Conservation (phyloP, 192 early-diverging fungal genomes). For the Linnemannia elongata region DNA sequence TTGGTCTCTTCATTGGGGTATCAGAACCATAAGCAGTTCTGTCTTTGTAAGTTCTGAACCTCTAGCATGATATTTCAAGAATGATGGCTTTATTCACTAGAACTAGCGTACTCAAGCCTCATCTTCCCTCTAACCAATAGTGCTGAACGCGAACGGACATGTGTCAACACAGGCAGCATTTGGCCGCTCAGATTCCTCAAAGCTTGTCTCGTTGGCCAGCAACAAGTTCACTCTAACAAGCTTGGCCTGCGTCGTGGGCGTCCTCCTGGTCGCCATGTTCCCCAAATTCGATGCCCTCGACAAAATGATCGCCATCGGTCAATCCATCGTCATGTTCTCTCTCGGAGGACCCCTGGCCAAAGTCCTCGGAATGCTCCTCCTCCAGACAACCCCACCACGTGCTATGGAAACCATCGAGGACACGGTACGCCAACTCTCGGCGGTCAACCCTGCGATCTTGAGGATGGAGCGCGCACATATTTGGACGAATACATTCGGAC, state of each 20-base stretch:
- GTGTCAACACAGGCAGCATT: slow-evolving; percentile 16
- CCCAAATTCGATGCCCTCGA: slow-evolving; percentile 55
- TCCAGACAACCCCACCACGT: slow-evolving; percentile 67
- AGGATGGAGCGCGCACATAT: slow-evolving; percentile 64
- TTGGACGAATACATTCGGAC: slow-evolving; percentile 69
- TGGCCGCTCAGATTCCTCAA: slow-evolving; percentile 15
- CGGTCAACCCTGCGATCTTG: slow-evolving; percentile 58
- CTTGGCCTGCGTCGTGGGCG: slow-evolving; percentile 50
- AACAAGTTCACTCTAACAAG: slow-evolving; percentile 60
- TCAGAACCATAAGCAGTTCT: slow-evolving; percentile 67
- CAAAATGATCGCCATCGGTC: slow-evolving; percentile 61
- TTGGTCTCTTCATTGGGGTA: slow-evolving; percentile 62
- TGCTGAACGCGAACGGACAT: slow-evolving; percentile 7
- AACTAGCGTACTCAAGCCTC: background rate
- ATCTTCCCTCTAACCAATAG: background rate
- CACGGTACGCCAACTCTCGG: slow-evolving; percentile 54
- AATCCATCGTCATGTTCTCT: slow-evolving; percentile 63
- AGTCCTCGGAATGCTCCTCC: slow-evolving; percentile 62
- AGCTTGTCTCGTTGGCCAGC: slow-evolving; percentile 18
- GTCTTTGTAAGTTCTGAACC: slow-evolving; percentile 53
- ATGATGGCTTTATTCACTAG: background rate
- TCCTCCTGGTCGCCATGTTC: slow-evolving; percentile 46
- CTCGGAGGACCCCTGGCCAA: slow-evolving; percentile 63
- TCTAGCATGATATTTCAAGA: background rate
- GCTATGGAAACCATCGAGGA: slow-evolving; percentile 60